Evolutionary conservation across 1,284 basidiomycete species (phyloP).

Genomic region (Cutaneotrichosporon sp.): DNA sequence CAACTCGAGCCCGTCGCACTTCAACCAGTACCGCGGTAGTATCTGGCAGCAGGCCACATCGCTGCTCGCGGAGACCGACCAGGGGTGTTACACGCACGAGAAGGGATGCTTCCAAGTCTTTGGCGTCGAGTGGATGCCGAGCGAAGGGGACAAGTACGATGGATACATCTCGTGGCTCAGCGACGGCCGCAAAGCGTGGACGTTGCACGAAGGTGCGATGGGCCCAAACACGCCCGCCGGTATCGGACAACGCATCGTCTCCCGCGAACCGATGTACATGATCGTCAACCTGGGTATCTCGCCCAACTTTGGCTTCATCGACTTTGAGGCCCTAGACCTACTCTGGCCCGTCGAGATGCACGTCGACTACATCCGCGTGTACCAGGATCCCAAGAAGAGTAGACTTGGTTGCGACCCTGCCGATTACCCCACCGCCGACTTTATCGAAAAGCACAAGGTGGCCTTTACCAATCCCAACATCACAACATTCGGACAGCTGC

Average conservation of each 20-base stretch:
- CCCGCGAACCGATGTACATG: constrained; percentile 75
- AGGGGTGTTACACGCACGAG: constrained; percentile 50
- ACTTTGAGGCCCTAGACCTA: constrained; percentile 41
- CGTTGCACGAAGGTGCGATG: constrained; percentile 67
- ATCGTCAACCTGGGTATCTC: constrained; percentile 67
- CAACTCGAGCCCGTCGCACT: constrained; percentile 53
- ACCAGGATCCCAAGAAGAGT: constrained; percentile 49
- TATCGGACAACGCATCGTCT: constrained; percentile 70
- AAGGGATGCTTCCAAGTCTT: constrained; percentile 60
- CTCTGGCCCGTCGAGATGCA: constrained; percentile 35
- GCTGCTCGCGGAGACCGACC: constrained; percentile 38
- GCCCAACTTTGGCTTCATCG: constrained; percentile 68
- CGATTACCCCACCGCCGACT: constrained; percentile 59
- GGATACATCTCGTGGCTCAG: constrained; percentile 80
- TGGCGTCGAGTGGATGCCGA: constrained; percentile 66
- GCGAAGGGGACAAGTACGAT: constrained; percentile 45
- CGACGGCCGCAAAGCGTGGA: constrained; percentile 68
- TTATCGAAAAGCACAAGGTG: constrained; percentile 52
- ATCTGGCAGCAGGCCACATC: constrained; percentile 63
- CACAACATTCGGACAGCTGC: constrained; percentile 14
- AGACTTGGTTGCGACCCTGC: constrained; percentile 54
- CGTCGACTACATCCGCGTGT: constrained; percentile 52
- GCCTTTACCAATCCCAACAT: constrained; percentile 48
- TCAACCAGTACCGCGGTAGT: constrained; percentile 61
- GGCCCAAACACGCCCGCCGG: constrained; percentile 65